Evolutionary conservation across 2,329 filamentous ascomycete genomes (phyloP).

Genomic region (Plenodomus lindquistii): DNA sequence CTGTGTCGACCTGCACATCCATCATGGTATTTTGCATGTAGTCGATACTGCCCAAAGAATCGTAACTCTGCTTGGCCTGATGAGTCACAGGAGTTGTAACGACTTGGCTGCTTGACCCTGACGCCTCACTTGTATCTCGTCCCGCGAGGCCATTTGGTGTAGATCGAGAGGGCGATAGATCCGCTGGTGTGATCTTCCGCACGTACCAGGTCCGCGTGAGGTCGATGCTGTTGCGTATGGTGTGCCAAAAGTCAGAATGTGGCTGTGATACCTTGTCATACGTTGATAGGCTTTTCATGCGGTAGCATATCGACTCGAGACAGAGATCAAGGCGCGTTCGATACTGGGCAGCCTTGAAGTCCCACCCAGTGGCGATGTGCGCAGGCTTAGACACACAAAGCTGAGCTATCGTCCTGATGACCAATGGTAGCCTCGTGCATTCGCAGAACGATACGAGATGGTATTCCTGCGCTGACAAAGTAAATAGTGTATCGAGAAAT

Average conservation of each 20-base stretch:
- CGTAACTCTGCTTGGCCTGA: not conserved
- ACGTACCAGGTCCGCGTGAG: constrained; percentile 36
- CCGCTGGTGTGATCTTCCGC: constrained; percentile 23
- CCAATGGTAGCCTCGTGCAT: constrained; percentile 38
- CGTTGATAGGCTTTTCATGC: constrained; percentile 35
- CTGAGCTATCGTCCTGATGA: constrained; percentile 33
- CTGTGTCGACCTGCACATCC: constrained; percentile 3
- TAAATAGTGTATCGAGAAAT: constrained; percentile 71
- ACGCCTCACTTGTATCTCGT: constrained; percentile 7
- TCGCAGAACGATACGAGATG: constrained; percentile 37
- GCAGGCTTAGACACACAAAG: constrained; percentile 34
- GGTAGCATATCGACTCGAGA: constrained; percentile 39
- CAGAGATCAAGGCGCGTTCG: constrained; percentile 36
- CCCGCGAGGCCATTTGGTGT: constrained; percentile 7
- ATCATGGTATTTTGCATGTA: constrained; percentile 3
- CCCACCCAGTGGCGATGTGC: constrained; percentile 32
- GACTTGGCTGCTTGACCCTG: constrained; percentile 9
- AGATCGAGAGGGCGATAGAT: not conserved
- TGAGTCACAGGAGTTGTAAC: constrained; percentile 6
- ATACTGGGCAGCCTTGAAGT: constrained; percentile 37
- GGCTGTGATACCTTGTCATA: constrained; percentile 28
- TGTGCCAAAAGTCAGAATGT: constrained; percentile 36
- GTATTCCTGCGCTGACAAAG: constrained; percentile 64
- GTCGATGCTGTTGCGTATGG: constrained; percentile 36
- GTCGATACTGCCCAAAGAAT: constrained; percentile 1